These are phyloP conservation scores for Moesziomyces aphidis DNA, from an alignment of 1,284 basidiomycete genomes.

Conservation along the genomic window DNA sequence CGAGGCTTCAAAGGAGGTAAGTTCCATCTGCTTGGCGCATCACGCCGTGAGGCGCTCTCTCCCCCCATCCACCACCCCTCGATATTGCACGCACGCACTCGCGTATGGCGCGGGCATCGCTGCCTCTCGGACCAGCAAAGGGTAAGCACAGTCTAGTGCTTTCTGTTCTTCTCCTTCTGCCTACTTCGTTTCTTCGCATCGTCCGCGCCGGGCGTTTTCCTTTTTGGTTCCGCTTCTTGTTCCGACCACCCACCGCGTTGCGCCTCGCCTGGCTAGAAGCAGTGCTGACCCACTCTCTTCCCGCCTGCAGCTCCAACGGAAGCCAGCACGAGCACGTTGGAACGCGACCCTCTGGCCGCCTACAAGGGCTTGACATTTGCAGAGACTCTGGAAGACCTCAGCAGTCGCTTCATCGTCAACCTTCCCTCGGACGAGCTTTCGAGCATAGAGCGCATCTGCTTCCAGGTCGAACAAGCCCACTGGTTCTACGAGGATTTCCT, in stretches of 20 bases:
- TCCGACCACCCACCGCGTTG: background rate
- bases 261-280: background rate
- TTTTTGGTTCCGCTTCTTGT: constrained; percentile 5
- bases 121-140: constrained; percentile 28
- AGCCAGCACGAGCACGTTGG: constrained; percentile 36
- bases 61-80: background rate
- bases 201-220: constrained; percentile 1
- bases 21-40: constrained; percentile 10
- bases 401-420: constrained; percentile 90
- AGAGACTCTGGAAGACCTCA: constrained; percentile 69
- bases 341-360: constrained; percentile 37
- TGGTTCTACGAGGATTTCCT: constrained; percentile 99
- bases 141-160: constrained; percentile 51
- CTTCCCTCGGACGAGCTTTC: constrained; percentile 92
- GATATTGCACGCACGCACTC: background rate
- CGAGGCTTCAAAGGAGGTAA: constrained; percentile 65
- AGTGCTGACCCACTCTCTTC: background rate
- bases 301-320: constrained; percentile 18
- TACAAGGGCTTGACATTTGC: constrained; percentile 56
- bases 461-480: constrained; percentile 99
- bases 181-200: constrained; percentile 22
- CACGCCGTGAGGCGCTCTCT: background rate
- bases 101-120: background rate
- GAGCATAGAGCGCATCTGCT: constrained; percentile 92
- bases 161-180: constrained; percentile 24